Evolutionary conservation across 2,329 filamentous ascomycete species (phyloP).

Genomic region (Aspergillus glaucus): DNA sequence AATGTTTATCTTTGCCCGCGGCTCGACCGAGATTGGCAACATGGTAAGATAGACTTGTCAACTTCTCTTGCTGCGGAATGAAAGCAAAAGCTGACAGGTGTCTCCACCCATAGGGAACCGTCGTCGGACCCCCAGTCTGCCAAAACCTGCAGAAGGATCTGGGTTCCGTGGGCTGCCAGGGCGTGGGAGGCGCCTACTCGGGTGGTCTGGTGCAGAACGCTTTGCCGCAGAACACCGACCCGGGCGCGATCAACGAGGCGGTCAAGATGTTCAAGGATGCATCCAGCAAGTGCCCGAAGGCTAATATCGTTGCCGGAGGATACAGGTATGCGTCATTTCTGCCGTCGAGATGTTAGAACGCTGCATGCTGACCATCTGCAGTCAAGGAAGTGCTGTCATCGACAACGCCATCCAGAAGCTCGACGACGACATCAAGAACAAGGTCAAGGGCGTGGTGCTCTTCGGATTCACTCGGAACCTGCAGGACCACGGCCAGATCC

Average conservation of each 20-base stretch:
- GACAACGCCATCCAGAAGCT: constrained; percentile 35
- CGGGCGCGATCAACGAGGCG: constrained; percentile 33
- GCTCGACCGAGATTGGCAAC: constrained; percentile 36
- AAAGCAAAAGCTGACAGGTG: neutral
- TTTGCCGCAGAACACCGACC: constrained; percentile 33
- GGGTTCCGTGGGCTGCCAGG: constrained; percentile 35
- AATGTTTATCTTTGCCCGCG: constrained; percentile 38
- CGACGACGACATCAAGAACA: constrained; percentile 11
- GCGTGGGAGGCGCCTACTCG: constrained; percentile 39
- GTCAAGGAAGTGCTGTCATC: constrained; percentile 42
- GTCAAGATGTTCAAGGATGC: constrained; percentile 37
- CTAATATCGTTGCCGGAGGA: constrained; percentile 40
- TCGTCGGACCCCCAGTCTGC: constrained; percentile 26
- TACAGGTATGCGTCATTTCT: constrained; percentile 29
- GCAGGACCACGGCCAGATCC: constrained; percentile 28
- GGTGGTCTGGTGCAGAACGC: constrained; percentile 33
- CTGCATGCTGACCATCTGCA: constrained; percentile 1
- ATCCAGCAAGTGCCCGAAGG: constrained; percentile 38
- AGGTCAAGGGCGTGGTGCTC: constrained; percentile 37
- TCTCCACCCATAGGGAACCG: constrained; percentile 16
- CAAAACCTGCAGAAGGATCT: constrained; percentile 16
- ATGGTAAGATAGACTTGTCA: constrained; percentile 19
- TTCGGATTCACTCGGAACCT: constrained; percentile 39
- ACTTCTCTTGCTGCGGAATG: neutral
- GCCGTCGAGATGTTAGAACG: neutral